Base-by-base conservation (phyloP, 768 basidiomycete genomes). In the Rubroboletus pulcherrimus region DNA sequence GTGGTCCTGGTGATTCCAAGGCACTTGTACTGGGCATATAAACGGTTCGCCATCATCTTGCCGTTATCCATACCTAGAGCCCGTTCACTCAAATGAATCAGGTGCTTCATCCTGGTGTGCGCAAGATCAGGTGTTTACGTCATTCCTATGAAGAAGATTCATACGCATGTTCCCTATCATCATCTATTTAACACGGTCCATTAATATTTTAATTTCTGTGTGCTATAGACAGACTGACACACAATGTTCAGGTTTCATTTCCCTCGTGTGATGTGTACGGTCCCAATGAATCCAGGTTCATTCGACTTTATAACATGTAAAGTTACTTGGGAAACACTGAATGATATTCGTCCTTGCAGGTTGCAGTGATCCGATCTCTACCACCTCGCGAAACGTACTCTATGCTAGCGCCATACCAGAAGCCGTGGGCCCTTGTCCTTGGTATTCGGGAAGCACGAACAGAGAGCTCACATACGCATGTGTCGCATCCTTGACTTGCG, bases 281-380 rank as follows among this genome's bases (percentile, higher is more conserved):
- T 40, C 40, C 21, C n/a, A 61, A 44, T 6, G 53, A 21, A 21
- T 21, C 21, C 59, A 48, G 30, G 44, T 41, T 52, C 57, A 33
- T 60, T 58, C 7, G 57, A 61, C 53, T 51, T 51, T 8, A 31
- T 38, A 21, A 21, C 21, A 21, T 60, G 30, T 26, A 51, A 39
- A 15, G 55, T 59, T 7, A 56, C 49, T 39, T 58, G 38, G 21
- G 21, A 21, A 46, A 59, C 11, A 11, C 4, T n/a, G 39, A 21
- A 21, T 21, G 21, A 21, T 21, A 21, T 21, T 21, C 21, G 21
- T 21, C 24, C 41, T 49, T 19, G 53, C 35, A 15, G 51, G 46
- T 43, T 51, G 53, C 7, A 59, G 51, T 46, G 34, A 8, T 37
- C n/a, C 15, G 21, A 14, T 24, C 5, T 40, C n/a, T 10, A 24